Conservation (phyloP, 2,329 filamentous ascomycete genomes). For the Neofusicoccum laricinum region DNA sequence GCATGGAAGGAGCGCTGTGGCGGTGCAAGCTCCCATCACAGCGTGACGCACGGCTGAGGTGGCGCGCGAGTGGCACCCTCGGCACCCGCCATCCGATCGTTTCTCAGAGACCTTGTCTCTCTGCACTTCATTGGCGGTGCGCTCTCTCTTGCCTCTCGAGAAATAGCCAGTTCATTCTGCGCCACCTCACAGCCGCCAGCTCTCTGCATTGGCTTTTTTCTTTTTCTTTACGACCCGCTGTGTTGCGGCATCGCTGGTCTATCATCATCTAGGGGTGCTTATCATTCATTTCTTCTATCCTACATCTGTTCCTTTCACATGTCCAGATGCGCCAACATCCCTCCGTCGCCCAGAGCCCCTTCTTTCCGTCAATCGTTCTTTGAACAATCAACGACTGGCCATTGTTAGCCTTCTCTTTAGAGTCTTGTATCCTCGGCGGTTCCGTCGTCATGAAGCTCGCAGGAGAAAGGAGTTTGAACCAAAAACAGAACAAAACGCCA, state of each 20-base stretch:
- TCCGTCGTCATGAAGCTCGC: not conserved
- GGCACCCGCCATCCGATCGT: not conserved
- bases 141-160: not conserved
- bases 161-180: not conserved
- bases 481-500: slow-evolving; percentile 7
- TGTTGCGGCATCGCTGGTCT: not conserved
- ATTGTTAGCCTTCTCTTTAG: not conserved
- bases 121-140: not conserved
- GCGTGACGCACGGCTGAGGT: not conserved
- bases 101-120: not conserved
- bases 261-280: not conserved
- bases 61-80: not conserved
- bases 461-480: not conserved
- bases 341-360: not conserved
- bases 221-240: no score
- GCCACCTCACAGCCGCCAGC: not conserved
- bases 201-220: no score
- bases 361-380: not conserved
- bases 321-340: slow-evolving; percentile 10
- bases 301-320: slow-evolving; percentile 4
- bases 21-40: not conserved
- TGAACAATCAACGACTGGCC: not conserved
- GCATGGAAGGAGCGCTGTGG: not conserved
- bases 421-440: not conserved
- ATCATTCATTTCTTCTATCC: slow-evolving; percentile 3